These are phyloP conservation scores for Citeromyces siamensis DNA, from an alignment of 1,139 yeast genomes.

Conservation along the genomic window DNA sequence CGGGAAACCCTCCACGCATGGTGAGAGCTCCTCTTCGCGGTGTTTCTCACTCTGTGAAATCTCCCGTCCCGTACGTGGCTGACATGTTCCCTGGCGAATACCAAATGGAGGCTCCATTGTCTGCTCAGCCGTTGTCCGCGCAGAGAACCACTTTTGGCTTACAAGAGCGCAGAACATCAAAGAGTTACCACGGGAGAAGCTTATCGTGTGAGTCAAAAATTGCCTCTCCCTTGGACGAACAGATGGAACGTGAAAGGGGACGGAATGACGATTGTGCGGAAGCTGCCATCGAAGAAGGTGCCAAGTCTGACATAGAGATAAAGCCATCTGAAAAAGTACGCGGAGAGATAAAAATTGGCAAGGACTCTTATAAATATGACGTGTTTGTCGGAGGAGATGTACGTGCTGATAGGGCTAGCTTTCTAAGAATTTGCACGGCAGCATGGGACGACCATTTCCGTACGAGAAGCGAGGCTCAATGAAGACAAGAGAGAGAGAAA, in stretches of 20 bases:
- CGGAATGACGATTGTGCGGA: constrained; percentile 18
- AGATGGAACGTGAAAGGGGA: constrained; percentile 7
- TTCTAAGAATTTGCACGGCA: constrained; percentile 37
- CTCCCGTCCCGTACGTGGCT: constrained; percentile 16
- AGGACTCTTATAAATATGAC: constrained; percentile 6
- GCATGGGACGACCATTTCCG: constrained; percentile 42
- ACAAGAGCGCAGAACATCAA: too few relatives aligned
- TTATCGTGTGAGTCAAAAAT: constrained; percentile 22
- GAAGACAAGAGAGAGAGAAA: too few relatives aligned
- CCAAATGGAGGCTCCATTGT: constrained; percentile 34
- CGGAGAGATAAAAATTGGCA: constrained; percentile 7
- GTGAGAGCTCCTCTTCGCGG: too few relatives aligned
- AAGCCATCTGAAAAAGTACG: constrained; percentile 4
- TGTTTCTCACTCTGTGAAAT: too few relatives aligned
- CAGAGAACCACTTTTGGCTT: constrained; percentile 32
- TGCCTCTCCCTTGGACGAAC: constrained; percentile 23
- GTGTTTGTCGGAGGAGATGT: constrained; percentile 8
- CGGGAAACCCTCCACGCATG: too few relatives aligned
- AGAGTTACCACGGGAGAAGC: constrained; percentile 5
- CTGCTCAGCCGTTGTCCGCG: constrained; percentile 44
- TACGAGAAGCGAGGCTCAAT: too few relatives aligned
- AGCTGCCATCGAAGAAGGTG: constrained; percentile 22
- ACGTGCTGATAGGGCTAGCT: constrained; percentile 28
- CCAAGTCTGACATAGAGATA: constrained; percentile 7
- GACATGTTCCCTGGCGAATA: constrained; percentile 39